Conservation (phyloP, 2,329 filamentous ascomycete genomes). For the Cladophialophora exuberans region DNA sequence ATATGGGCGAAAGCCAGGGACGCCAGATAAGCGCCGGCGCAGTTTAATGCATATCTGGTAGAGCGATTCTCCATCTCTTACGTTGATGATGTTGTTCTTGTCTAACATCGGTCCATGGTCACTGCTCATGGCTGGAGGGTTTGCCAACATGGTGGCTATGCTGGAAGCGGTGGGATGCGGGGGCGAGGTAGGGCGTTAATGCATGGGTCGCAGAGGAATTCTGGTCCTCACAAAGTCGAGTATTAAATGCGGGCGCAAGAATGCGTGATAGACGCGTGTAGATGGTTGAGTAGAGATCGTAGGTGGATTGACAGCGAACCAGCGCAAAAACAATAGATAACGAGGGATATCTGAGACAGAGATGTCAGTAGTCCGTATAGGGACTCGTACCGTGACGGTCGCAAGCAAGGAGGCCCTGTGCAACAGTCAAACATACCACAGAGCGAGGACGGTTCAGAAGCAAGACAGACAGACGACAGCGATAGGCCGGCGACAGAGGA, state of each 20-base stretch:
- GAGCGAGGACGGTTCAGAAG: slow-evolving; percentile 18
- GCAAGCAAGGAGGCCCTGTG: slow-evolving; percentile 19
- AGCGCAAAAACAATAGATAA: slow-evolving; percentile 17
- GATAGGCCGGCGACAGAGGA: slow-evolving; percentile 21
- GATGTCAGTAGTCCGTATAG: slow-evolving; percentile 11
- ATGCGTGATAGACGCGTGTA: slow-evolving; percentile 7
- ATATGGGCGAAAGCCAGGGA: slow-evolving; percentile 79
- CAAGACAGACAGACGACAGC: slow-evolving; percentile 17
- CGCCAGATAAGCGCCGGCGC: slow-evolving; percentile 77
- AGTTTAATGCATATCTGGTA: slow-evolving; percentile 94
- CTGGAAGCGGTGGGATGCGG: background rate
- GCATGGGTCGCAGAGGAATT: slow-evolving; percentile 11
- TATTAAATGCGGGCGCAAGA: background rate
- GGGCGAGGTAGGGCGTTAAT: background rate
- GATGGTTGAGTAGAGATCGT: slow-evolving; percentile 16
- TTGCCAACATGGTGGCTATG: slow-evolving; percentile 37
- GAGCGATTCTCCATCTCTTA: slow-evolving; percentile 89
- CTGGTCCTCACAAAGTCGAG: background rate
- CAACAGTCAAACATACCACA: slow-evolving; percentile 15
- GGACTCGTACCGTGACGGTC: background rate
- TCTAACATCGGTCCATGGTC: slow-evolving; percentile 67
- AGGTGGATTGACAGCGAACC: slow-evolving; percentile 20
- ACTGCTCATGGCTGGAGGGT: slow-evolving; percentile 41
- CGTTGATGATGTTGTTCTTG: slow-evolving; percentile 94
- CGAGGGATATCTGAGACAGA: slow-evolving; percentile 23